Percentiles rank a stretch among this genome's conserved stretches.
These are phyloP conservation scores for Nemophila menziesii DNA, from an alignment of 257 asterid species.

Conservation along the genomic window DNA sequence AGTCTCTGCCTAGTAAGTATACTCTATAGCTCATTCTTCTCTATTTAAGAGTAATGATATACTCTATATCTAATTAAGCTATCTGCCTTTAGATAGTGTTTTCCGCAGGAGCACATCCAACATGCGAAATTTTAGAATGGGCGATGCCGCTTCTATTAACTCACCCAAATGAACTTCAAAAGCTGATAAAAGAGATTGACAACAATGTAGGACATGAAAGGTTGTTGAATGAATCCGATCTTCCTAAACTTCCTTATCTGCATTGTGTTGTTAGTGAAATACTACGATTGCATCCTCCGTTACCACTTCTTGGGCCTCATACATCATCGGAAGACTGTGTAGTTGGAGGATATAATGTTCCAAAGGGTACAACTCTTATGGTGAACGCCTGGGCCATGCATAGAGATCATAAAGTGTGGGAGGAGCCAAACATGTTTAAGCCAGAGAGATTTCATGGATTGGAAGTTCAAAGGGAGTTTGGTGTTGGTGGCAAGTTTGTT, in stretches of 20 bases:
- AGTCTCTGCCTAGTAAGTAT: slow-evolving; percentile 16
- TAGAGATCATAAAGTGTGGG: background rate
- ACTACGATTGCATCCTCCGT: background rate
- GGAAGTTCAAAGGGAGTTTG: background rate
- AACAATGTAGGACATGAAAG: background rate
- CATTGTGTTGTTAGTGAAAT: slow-evolving; percentile 1
- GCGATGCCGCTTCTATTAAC: slow-evolving; percentile 5
- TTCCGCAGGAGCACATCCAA: no score
- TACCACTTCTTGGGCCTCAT: slow-evolving; percentile 2
- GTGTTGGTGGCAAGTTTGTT: background rate
- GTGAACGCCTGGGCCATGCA: background rate
- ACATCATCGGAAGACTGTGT: slow-evolving; percentile 3
- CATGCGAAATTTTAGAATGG: no score
- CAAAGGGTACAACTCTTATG: background rate
- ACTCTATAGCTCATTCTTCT: no score
- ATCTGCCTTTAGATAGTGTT: no score
- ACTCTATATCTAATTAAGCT: background rate
- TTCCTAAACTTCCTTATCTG: slow-evolving; percentile 5
- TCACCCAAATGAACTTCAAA: slow-evolving; percentile 2
- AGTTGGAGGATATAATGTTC: slow-evolving; percentile 1
- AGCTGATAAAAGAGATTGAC: slow-evolving; percentile 3
- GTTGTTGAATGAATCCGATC: background rate
- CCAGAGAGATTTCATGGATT: slow-evolving; percentile 1
- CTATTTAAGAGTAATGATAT: no score
- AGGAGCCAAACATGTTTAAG: slow-evolving; percentile 1